Base-by-base conservation (phyloP, 2,329 filamentous ascomycete genomes). In the Xylaria arbuscula region DNA sequence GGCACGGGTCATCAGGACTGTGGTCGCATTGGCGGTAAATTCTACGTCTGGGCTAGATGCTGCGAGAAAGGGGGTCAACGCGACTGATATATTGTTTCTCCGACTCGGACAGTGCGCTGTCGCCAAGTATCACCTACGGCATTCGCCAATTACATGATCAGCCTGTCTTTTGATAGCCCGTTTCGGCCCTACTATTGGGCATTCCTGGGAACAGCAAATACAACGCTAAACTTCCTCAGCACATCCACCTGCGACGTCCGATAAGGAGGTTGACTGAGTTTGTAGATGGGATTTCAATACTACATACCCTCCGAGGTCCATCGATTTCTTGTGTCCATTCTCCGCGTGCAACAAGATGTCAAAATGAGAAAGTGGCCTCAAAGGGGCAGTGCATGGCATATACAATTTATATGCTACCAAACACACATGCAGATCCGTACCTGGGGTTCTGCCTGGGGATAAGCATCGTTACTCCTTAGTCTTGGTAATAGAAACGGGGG, bases 131-230 rank as follows among this genome's bases (percentile, higher is more conserved):
- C 63, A 22, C 22, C 48, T 54, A 59, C 19, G 8, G 48, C 38
- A 53, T 64, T 63, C 59, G 54, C 67, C 64, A 67, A 67, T 64
- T 45, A 67, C 60, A 38, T 55, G 40, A 32, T 13, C 28, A 24
- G 48, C 24, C 47, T 62, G 55, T 58, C 56, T 64, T 48, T 63
- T 11, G 40, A 38, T 45, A 45, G 22, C 22, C 38, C 55, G 15
- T 61, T 67, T 67, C 64, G 67, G 67, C 28, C 67, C 64, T 70
- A 67, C 64, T 67, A 22, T 54, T 64, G 64, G 64, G 56, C 67
- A 62, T 53, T 64, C 51, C 51, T 53, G 56, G 54, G 19, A 64
- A 61, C 28, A 32, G 36, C 50, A 60, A 50, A 62, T 67, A 56
- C 51, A 17, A 70, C 67, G 50, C 38, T 67, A 58, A 60, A 61